Conservation (phyloP, 2,329 filamentous ascomycete genomes). For the Onygenales sp. region DNA sequence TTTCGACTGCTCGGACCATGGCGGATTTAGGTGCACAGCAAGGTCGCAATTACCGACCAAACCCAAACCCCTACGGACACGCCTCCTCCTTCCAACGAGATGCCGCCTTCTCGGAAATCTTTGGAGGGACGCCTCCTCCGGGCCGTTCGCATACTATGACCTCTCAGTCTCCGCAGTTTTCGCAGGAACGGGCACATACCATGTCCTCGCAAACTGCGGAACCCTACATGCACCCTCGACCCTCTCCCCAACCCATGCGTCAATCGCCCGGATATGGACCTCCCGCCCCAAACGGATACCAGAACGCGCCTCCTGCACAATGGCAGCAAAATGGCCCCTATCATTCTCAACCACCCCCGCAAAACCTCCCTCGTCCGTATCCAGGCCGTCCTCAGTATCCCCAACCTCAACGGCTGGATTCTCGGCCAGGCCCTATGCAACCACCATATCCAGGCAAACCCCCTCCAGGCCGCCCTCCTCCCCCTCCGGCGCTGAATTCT, state of each 20-base stretch:
- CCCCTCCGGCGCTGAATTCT: constrained; percentile 65
- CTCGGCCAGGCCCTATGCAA: constrained; percentile 42
- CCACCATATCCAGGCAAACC: constrained; percentile 49
- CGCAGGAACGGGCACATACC: constrained; percentile 66
- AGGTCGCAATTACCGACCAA: constrained; percentile 49
- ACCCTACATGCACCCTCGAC: constrained; percentile 32
- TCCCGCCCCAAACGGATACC: constrained; percentile 30
- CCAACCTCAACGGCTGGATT: constrained; percentile 61
- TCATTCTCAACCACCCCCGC: constrained; percentile 43
- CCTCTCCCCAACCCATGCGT: constrained; percentile 25
- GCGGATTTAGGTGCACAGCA: constrained; percentile 56
- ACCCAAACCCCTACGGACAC: constrained; percentile 42
- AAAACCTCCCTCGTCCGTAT: constrained; percentile 53
- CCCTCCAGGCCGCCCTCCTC: constrained; percentile 45
- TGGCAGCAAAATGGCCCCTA: constrained; percentile 24
- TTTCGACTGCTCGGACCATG: constrained; percentile 35
- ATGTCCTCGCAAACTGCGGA: constrained; percentile 51
- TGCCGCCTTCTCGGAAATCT: constrained; percentile 93
- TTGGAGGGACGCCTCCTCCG: constrained; percentile 73
- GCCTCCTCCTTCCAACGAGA: constrained; percentile 62
- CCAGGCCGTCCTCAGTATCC: constrained; percentile 62
- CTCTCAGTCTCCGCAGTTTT: constrained; percentile 57
- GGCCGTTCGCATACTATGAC: constrained; percentile 95
- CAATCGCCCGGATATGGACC: constrained; percentile 37
- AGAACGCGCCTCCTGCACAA: constrained; percentile 19